phyloP scores from a whole-genome alignment of 2,329 filamentous ascomycete genomes.

The Chrysoporthe deuterocubensis region DNA sequence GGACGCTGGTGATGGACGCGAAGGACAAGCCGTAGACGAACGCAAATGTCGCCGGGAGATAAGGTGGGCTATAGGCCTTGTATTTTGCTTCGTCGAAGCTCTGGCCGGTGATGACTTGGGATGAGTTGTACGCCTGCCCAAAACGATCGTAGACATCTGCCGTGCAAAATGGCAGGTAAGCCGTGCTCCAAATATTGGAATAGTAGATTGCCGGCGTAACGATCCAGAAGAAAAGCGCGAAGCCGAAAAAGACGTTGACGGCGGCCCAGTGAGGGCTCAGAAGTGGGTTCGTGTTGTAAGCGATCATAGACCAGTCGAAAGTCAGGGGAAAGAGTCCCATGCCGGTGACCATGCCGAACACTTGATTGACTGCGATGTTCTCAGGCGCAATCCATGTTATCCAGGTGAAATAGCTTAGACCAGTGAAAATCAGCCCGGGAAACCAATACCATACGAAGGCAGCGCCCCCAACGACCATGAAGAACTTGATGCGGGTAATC shows the following conservation, averaged over 20 bases:
- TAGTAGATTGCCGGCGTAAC: constrained; percentile 53
- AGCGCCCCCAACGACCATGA: constrained; percentile 39
- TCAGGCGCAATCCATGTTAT: constrained; percentile 66
- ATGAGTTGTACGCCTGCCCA: constrained; percentile 52
- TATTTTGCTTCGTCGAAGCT: constrained; percentile 54
- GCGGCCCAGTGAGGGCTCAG: constrained; percentile 50
- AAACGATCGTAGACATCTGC: constrained; percentile 59
- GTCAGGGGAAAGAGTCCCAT: constrained; percentile 67
- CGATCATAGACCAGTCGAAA: constrained; percentile 62
- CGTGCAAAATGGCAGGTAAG: constrained; percentile 56
- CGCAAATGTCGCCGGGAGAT: constrained; percentile 48
- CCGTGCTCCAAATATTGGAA: constrained; percentile 53
- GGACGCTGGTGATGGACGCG: constrained; percentile 38
- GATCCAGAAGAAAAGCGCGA: constrained; percentile 51
- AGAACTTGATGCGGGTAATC: constrained; percentile 43
- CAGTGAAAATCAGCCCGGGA: constrained; percentile 66
- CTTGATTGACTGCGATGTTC: constrained; percentile 64
- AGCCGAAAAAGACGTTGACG: constrained; percentile 48
- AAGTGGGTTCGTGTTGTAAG: constrained; percentile 47
- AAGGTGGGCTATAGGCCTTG: constrained; percentile 55
- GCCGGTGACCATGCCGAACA: constrained; percentile 66
- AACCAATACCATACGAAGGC: constrained; percentile 65
- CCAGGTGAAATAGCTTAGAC: constrained; percentile 64
- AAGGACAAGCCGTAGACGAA: constrained; percentile 42
- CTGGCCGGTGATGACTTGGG: constrained; percentile 50